These are phyloP conservation scores for Podila epicladia DNA, from an alignment of 192 early-diverging fungal genomes.

Conservation along the genomic window DNA sequence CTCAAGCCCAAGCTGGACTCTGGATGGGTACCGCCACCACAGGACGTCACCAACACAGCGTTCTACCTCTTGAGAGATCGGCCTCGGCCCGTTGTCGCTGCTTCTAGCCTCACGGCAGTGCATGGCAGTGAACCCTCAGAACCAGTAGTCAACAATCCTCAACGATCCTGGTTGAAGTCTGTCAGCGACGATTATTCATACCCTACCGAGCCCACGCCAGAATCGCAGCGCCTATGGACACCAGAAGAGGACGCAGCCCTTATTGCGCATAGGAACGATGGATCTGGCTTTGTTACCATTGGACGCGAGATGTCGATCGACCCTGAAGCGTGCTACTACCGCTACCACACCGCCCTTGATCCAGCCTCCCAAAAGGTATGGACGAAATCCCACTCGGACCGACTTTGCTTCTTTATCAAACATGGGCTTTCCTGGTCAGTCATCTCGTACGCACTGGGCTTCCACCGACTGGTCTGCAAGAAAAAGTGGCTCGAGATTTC, in stretches of 20 bases:
- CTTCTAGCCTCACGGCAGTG: too few relatives aligned
- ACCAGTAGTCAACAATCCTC: not conserved
- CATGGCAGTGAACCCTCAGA: not conserved
- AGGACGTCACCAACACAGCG: conserved; percentile 9
- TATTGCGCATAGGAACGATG: not conserved
- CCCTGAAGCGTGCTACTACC: not conserved
- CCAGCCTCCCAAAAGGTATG: conserved; percentile 4
- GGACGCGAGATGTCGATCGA: conserved; percentile 5
- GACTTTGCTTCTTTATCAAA: conserved; percentile 22
- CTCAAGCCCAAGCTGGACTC: not conserved
- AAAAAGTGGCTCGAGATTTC: conserved; percentile 23
- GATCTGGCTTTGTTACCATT: conserved; percentile 6
- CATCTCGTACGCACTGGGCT: conserved; percentile 11
- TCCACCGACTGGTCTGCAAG: conserved; percentile 20
- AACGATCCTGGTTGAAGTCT: too few relatives aligned
- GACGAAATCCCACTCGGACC: conserved; percentile 8
- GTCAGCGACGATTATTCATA: conserved; percentile 17
- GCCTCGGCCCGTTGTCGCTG: not conserved
- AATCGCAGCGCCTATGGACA: conserved; percentile 9
- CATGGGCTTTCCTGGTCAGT: conserved; percentile 28
- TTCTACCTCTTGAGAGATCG: conserved; percentile 23
- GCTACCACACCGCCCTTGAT: conserved; percentile 9
- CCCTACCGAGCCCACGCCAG: not conserved
- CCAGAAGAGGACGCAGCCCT: conserved; percentile 25
- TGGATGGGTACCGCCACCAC: conserved; percentile 24